Evolutionary conservation across 2,329 filamentous ascomycete species (phyloP).

Genomic region (Colletotrichum coccodes): DNA sequence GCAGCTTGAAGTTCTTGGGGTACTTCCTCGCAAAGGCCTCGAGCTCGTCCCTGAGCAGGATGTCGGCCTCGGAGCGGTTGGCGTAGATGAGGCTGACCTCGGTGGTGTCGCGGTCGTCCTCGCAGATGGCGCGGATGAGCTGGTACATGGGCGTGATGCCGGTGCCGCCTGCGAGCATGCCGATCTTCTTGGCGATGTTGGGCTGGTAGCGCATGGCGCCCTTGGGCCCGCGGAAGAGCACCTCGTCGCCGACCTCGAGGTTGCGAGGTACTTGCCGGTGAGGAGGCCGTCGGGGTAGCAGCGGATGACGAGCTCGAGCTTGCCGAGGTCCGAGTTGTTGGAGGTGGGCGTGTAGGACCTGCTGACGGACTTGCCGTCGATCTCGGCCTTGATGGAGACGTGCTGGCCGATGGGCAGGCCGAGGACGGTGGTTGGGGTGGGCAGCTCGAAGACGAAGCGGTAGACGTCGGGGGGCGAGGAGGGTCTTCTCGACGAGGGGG

Average conservation of each 20-base stretch:
- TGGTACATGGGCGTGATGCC: conserved; percentile 54
- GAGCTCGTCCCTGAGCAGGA: conserved; percentile 65
- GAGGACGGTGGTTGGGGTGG: conserved; percentile 53
- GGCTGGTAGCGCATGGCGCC: conserved; percentile 63
- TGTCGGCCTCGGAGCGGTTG: conserved; percentile 68
- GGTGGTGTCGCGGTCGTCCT: conserved; percentile 67
- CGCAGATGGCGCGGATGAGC: conserved; percentile 67
- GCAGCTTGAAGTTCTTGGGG: conserved; percentile 63
- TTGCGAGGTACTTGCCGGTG: conserved; percentile 59
- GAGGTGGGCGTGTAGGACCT: conserved; percentile 66
- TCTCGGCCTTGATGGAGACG: conserved; percentile 59
- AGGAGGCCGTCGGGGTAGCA: conserved; percentile 61
- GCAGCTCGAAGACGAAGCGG: conserved; percentile 59
- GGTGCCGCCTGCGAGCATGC: conserved; percentile 63
- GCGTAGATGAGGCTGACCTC: conserved; percentile 68
- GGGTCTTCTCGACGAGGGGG: conserved; percentile 51
- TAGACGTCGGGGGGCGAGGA: conserved; percentile 56
- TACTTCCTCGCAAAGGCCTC: conserved; percentile 62
- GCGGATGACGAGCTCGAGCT: conserved; percentile 61
- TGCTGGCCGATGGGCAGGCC: conserved; percentile 68
- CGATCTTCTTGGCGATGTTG: conserved; percentile 54
- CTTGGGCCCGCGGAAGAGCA: conserved; percentile 65
- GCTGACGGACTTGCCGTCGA: conserved; percentile 56
- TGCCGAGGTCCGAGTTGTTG: conserved; percentile 59
- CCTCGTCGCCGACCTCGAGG: conserved; percentile 58